These are phyloP conservation scores for Plasmodium fragile DNA, from an alignment of 169 alveolate genomes.

Conservation along the genomic window DNA sequence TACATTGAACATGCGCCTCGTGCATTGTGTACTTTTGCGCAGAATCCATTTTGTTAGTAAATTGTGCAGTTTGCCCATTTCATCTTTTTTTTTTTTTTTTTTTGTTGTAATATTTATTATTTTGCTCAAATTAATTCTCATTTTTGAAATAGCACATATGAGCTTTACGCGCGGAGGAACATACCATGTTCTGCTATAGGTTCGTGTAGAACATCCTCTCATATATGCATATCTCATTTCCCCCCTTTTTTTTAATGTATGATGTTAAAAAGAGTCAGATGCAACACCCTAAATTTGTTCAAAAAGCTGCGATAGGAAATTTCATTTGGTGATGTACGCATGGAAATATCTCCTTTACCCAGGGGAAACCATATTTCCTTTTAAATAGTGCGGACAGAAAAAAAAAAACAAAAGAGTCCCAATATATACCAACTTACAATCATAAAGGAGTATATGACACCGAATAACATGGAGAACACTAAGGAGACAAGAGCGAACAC, in stretches of 20 bases:
- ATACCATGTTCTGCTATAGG: background rate
- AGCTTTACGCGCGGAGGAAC: background rate
- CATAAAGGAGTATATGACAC: background rate
- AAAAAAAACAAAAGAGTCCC: background rate
- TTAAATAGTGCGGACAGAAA: background rate
- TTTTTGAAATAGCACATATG: background rate
- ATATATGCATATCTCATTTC: background rate
- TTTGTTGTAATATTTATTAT: background rate
- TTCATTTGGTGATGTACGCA: conserved; percentile 2
- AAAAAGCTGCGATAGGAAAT: conserved; percentile 37
- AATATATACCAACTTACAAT: background rate
- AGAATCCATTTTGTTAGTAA: background rate
- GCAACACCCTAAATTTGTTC: conserved; percentile 66
- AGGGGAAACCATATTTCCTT: background rate
- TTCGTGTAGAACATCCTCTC: background rate
- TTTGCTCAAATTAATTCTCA: background rate
- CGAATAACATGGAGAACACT: conserved; percentile 32
- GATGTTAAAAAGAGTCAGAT: conserved; percentile 40
- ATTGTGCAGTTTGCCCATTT: background rate
- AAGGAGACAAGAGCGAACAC: conserved; percentile 13
- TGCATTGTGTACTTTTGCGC: background rate
- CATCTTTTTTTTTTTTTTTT: background rate
- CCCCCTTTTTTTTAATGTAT: background rate
- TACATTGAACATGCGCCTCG: background rate
- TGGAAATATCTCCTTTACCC: background rate